Conservation (phyloP, 768 basidiomycete species). For the Leccinum barrowsii region DNA sequence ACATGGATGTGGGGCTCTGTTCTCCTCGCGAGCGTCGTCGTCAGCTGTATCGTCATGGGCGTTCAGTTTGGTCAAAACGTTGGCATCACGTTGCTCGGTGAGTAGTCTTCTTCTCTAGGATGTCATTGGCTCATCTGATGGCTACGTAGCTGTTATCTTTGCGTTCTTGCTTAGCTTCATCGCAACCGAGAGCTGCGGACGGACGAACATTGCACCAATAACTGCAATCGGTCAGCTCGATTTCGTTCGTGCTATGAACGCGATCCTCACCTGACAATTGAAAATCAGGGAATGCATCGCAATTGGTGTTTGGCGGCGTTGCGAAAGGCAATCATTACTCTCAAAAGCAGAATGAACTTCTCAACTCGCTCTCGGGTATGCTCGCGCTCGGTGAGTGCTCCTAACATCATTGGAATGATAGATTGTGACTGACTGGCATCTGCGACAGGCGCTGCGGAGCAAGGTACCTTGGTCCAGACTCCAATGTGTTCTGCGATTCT, state of each 20-base stretch:
- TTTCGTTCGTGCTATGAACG: background rate
- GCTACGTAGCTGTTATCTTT: background rate
- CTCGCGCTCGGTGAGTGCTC: background rate
- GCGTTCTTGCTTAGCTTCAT: background rate
- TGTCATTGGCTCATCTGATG: background rate
- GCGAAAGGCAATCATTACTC: background rate
- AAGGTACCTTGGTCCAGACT: background rate
- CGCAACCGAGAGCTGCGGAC: background rate
- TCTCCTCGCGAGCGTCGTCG: background rate
- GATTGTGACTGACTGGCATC: background rate
- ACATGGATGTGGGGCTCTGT: background rate
- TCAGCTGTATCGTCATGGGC: background rate
- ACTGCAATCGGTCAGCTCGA: background rate
- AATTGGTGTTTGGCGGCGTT: background rate
- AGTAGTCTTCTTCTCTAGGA: background rate
- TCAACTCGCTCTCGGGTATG: background rate
- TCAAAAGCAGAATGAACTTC: background rate
- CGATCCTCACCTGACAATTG: background rate
- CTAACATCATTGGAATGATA: background rate
- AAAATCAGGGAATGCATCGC: background rate
- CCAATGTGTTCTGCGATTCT: background rate
- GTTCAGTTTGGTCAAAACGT: constrained; percentile 1
- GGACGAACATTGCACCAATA: background rate
- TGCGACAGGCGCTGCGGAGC: background rate
- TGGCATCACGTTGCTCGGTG: background rate